Conservation (phyloP, 805 yeast species). For the Saturnispora besseyi region DNA sequence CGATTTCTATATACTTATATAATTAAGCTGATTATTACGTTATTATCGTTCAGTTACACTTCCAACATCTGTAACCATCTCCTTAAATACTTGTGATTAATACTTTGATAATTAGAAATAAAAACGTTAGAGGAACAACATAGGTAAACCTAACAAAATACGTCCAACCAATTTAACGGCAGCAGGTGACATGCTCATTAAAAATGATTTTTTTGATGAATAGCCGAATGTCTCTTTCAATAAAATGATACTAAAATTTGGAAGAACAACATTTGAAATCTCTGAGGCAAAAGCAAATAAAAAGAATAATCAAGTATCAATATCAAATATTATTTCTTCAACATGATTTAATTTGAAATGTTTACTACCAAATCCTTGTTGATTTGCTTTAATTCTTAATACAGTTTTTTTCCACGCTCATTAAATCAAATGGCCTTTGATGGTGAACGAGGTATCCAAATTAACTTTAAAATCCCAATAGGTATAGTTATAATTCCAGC, state of each 20-base stretch:
- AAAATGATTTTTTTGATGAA: constrained; percentile 11
- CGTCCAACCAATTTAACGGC: constrained; percentile 12
- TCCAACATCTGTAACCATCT: no score
- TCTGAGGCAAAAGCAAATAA: constrained; percentile 35
- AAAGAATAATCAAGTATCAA: constrained; percentile 42
- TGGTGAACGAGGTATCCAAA: constrained; percentile 33
- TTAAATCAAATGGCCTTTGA: constrained; percentile 27
- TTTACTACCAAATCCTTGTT: constrained; percentile 28
- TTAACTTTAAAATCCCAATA: constrained; percentile 37
- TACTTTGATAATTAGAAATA: no score
- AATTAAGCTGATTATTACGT: no score
- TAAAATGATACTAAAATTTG: constrained; percentile 40
- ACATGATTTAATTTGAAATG: constrained; percentile 44
- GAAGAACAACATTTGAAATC: constrained; percentile 53
- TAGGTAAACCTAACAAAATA: background rate
- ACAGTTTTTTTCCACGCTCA: constrained; percentile 30
- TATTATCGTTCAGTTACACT: no score
- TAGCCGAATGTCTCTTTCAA: constrained; percentile 12
- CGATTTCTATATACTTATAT: no score
- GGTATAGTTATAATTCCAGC: constrained; percentile 51
- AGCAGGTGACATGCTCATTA: constrained; percentile 18
- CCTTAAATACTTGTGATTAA: no score
- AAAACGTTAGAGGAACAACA: no score
- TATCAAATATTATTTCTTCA: constrained; percentile 45
- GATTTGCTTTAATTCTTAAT: constrained; percentile 26